Evolutionary conservation across 176 grass and related monocot species (phyloP).

Genomic region (Aegilops umbellulata): DNA sequence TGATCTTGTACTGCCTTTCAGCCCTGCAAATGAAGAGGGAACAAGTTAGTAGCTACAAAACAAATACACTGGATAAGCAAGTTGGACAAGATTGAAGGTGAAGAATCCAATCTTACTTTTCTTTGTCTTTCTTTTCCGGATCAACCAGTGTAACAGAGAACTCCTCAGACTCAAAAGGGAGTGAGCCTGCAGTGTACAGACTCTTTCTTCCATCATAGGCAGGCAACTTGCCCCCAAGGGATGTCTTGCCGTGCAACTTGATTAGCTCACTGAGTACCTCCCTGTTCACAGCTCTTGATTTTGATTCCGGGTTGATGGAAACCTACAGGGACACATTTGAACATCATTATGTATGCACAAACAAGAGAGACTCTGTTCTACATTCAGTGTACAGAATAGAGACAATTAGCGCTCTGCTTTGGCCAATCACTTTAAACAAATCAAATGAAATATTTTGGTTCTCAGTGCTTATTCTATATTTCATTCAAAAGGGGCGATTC

Average conservation of each 20-base stretch:
- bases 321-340: constrained; percentile 31
- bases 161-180: constrained; percentile 70
- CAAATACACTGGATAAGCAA: neutral
- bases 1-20: constrained; percentile 71
- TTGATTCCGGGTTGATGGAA: constrained; percentile 65
- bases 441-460: neutral
- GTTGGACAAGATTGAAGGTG: neutral
- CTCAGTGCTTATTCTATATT: too few relatives aligned
- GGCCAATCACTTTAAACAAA: neutral
- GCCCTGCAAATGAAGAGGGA: constrained; percentile 23
- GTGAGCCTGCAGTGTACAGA: constrained; percentile 75
- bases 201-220: constrained; percentile 88
- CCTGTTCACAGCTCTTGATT: constrained; percentile 67
- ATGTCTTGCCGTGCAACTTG: constrained; percentile 44
- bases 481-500: too few relatives aligned
- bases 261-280: constrained; percentile 66
- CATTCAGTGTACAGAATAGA: neutral
- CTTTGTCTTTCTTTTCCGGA: constrained; percentile 50
- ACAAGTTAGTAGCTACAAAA: neutral
- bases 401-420: neutral
- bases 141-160: constrained; percentile 61
- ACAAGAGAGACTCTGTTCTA: neutral
- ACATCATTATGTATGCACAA: neutral
- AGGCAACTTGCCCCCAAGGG: constrained; percentile 56
- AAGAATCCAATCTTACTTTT: constrained; percentile 27